Evolutionary conservation across 176 grass and related monocot species (phyloP).

Genomic region (Triticum turgidum): DNA sequence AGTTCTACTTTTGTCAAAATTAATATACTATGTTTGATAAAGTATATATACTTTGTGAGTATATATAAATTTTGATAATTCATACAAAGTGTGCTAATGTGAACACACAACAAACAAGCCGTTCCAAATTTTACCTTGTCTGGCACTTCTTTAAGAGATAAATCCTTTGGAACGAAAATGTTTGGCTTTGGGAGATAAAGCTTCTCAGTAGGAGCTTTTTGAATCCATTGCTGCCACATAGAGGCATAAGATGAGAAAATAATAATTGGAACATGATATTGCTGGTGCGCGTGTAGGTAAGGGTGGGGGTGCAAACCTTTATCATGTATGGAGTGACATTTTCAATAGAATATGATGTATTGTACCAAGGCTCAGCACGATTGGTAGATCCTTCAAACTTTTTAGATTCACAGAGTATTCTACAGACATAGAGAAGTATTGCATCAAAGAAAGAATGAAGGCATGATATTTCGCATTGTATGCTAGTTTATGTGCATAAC

Average conservation of each 20-base stretch:
- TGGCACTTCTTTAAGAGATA: constrained; percentile 64
- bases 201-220: constrained; percentile 78
- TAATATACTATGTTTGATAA: not conserved
- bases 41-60: not conserved
- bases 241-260: not conserved
- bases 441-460: constrained; percentile 17
- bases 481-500: constrained; percentile 2
- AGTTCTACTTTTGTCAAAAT: constrained; percentile 19
- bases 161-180: constrained; percentile 87
- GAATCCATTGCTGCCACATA: constrained; percentile 75
- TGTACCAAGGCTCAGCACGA: constrained; percentile 87
- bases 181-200: constrained; percentile 84
- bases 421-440: constrained; percentile 37
- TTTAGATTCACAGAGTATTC: constrained; percentile 87
- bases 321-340: constrained; percentile 64
- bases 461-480: not conserved
- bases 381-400: constrained; percentile 75
- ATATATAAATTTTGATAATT: not conserved
- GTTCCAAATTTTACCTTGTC: constrained; percentile 58
- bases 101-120: not conserved
- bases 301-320: constrained; percentile 42
- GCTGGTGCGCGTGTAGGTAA: not conserved
- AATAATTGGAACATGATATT: not conserved
- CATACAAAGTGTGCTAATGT: not conserved
- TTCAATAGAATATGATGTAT: constrained; percentile 65